A percentile compares a stretch with the other conserved stretches of the same genome.
Evolutionary conservation across 2,329 filamentous ascomycete species (phyloP).

Genomic region (Monosporascus sp.): DNA sequence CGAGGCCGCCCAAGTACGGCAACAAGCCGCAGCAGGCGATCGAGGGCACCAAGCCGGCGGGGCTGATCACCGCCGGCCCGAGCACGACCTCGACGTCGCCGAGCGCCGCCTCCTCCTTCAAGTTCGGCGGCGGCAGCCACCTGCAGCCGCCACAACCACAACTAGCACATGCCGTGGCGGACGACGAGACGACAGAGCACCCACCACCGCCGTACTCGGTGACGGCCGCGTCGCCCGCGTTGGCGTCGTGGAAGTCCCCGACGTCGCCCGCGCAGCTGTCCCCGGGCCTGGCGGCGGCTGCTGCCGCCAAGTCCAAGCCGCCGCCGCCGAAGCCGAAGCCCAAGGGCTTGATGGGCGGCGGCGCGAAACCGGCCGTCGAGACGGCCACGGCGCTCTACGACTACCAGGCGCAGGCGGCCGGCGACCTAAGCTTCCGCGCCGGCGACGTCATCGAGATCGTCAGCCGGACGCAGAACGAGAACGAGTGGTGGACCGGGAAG

Average conservation of each 20-base stretch:
- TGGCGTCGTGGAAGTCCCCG: conserved; percentile 24
- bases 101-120: background rate
- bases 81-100: background rate
- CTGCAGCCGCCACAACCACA: conserved; percentile 6
- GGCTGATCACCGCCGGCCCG: conserved; percentile 46
- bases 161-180: conserved; percentile 26
- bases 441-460: conserved; percentile 90
- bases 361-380: conserved; percentile 56
- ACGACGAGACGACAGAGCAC: conserved; percentile 43
- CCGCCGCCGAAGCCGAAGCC: conserved; percentile 70
- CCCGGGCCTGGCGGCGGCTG: conserved; percentile 38
- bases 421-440: conserved; percentile 82
- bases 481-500: conserved; percentile 95
- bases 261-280: conserved; percentile 22
- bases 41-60: conserved; percentile 24
- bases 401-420: conserved; percentile 91
- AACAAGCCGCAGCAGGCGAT: conserved; percentile 39
- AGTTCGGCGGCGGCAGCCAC: background rate
- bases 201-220: conserved; percentile 69
- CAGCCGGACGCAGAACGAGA: conserved; percentile 76
- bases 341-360: conserved; percentile 55
- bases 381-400: conserved; percentile 90
- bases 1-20: conserved; percentile 52
- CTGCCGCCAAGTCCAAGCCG: conserved; percentile 62
- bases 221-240: conserved; percentile 28